These are phyloP conservation scores for Sugiyamaella sp. DNA, from an alignment of 1,139 yeast species.

Conservation along the genomic window DNA sequence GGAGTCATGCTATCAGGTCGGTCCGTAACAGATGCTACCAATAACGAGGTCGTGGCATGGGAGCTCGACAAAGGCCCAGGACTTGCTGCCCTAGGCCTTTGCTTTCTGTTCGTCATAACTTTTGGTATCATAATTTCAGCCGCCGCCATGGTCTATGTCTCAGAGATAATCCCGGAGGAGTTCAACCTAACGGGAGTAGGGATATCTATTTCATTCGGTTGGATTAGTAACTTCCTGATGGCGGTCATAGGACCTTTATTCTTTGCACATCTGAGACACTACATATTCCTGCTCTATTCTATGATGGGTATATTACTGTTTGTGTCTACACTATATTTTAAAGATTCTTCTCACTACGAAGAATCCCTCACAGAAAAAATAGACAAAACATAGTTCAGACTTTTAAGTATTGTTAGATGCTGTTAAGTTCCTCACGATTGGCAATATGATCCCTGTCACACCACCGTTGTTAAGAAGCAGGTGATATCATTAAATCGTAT, in stretches of 20 bases:
- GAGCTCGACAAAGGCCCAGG: conserved; percentile 42
- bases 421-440: too few species aligned
- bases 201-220: conserved; percentile 56
- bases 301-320: conserved; percentile 17
- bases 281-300: conserved; percentile 23
- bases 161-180: conserved; percentile 55
- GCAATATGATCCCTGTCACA: too few species aligned
- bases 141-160: conserved; percentile 51
- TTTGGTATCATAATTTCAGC: conserved; percentile 50
- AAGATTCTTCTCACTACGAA: not conserved
- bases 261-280: conserved; percentile 34
- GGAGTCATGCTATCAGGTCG: conserved; percentile 39
- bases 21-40: conserved; percentile 18
- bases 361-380: too few species aligned
- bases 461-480: too few species aligned
- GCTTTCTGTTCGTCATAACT: conserved; percentile 52
- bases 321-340: conserved; percentile 10
- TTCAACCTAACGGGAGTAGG: conserved; percentile 57
- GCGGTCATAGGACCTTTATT: conserved; percentile 45
- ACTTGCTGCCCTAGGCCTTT: conserved; percentile 51
- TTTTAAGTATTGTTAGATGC: too few species aligned
- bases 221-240: conserved; percentile 50
- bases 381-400: too few species aligned
- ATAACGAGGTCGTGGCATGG: conserved; percentile 40
- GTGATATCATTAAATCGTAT: too few species aligned